These are phyloP conservation scores for Camellia japonica DNA, from an alignment of 148 eudicot species.

Conservation along the genomic window DNA sequence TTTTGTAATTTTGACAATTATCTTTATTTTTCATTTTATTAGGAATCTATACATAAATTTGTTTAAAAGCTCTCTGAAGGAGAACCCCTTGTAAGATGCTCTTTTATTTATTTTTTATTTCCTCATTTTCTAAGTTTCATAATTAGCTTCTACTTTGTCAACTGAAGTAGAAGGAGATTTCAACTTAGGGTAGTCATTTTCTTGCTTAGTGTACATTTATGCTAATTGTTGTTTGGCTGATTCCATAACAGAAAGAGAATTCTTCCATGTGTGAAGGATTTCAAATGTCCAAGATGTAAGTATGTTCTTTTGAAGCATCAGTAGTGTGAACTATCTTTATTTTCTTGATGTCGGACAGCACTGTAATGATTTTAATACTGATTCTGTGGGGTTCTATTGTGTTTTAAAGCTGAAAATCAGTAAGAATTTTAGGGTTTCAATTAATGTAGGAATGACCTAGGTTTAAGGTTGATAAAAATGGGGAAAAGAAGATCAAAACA, in stretches of 20 bases:
- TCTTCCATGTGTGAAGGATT: constrained; percentile 49
- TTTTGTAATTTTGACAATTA: not conserved
- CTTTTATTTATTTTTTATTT: not conserved
- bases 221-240: constrained; percentile 4
- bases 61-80: constrained; percentile 54
- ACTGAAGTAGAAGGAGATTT: not conserved
- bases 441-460: no score
- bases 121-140: not conserved
- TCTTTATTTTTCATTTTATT: not conserved
- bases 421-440: no score
- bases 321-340: not conserved
- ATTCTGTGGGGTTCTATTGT: no score
- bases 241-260: constrained; percentile 42
- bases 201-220: not conserved
- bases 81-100: constrained; percentile 46
- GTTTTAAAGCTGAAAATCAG: no score
- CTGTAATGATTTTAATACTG: no score
- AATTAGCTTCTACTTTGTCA: not conserved
- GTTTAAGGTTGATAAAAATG: no score
- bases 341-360: no score
- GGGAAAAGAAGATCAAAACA: no score
- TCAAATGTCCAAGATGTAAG: constrained; percentile 63
- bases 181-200: not conserved
- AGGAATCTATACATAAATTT: constrained; percentile 67
- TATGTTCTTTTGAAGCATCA: constrained; percentile 11